A percentile compares a stretch with the other conserved stretches of the same genome.
These are phyloP conservation scores for Cryptococcus sp. DNA, from an alignment of 1,284 basidiomycete genomes.

Conservation along the genomic window DNA sequence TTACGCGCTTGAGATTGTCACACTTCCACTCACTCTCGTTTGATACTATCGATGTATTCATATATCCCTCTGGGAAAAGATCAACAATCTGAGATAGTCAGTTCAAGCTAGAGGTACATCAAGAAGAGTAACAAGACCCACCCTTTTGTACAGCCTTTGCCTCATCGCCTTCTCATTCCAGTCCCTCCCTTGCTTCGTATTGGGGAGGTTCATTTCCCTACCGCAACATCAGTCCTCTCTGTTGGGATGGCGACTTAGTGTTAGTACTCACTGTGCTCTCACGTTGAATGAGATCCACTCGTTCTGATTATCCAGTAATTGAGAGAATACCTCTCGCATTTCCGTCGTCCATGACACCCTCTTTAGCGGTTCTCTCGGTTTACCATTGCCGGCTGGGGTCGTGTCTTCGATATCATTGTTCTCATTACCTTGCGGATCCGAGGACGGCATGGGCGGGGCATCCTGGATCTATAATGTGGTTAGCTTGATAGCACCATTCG, in stretches of 20 bases:
- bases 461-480: neutral
- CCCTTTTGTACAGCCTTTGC: neutral
- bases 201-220: neutral
- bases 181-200: neutral
- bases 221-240: neutral
- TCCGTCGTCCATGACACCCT: conserved; percentile 28
- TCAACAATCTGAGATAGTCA: neutral
- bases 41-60: neutral
- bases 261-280: conserved; percentile 23
- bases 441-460: neutral
- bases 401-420: conserved; percentile 7
- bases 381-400: conserved; percentile 4
- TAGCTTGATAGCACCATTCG: neutral
- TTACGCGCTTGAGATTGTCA: neutral
- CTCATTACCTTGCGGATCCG: neutral
- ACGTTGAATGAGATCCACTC: conserved; percentile 33
- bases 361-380: conserved; percentile 23
- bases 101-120: too few species aligned
- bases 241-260: neutral
- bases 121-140: too few species aligned
- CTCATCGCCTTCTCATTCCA: neutral
- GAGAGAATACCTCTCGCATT: conserved; percentile 36
- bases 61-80: neutral
- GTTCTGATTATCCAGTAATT: conserved; percentile 36
- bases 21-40: neutral